Percentiles rank a stretch among this genome's conserved stretches.
phyloP scores from a whole-genome alignment of 1,284 basidiomycete genomes.

The Cutaneotrichosporon mucoides region DNA sequence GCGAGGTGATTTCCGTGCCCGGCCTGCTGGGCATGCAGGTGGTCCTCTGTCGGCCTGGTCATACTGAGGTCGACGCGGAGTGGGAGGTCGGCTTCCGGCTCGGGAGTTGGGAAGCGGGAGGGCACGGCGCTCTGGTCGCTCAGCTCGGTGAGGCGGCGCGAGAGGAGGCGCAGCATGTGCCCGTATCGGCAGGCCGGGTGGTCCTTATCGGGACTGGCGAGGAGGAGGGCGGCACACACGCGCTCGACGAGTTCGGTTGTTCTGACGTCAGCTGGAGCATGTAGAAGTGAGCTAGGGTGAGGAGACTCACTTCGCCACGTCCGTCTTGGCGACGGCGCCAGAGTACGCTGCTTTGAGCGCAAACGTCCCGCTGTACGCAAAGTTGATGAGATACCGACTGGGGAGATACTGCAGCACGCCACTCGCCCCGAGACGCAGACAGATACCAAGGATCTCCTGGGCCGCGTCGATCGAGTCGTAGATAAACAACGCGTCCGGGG shows the following conservation, averaged over 20 bases:
- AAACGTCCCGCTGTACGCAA: slow-evolving; percentile 45
- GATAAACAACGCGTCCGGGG: slow-evolving; percentile 48
- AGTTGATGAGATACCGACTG: slow-evolving; percentile 42
- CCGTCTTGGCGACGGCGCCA: slow-evolving; percentile 33
- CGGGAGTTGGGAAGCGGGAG: slow-evolving; percentile 41
- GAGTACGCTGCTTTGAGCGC: slow-evolving; percentile 44
- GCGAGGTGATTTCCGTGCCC: too few species aligned
- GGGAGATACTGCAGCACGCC: slow-evolving; percentile 45
- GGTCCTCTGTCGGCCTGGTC: too few species aligned
- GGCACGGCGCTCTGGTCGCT: slow-evolving; percentile 39
- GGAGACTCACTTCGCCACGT: slow-evolving; percentile 23
- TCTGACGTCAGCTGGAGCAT: slow-evolving; percentile 20
- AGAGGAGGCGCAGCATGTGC: slow-evolving; percentile 41
- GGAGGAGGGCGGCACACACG: slow-evolving; percentile 35
- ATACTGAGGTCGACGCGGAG: too few species aligned
- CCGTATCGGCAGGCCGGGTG: slow-evolving; percentile 47
- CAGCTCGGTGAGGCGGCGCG: slow-evolving; percentile 39
- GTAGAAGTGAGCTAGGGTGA: too few species aligned
- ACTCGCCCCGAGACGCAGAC: slow-evolving; percentile 39
- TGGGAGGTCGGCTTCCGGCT: slow-evolving; percentile 11
- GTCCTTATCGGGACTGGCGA: slow-evolving; percentile 40
- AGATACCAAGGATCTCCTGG: slow-evolving; percentile 44
- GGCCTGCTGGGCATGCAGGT: too few species aligned
- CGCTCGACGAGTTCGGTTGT: slow-evolving; percentile 40
- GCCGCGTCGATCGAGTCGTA: slow-evolving; percentile 48